These are phyloP conservation scores for Melaleuca alternifolia DNA, from an alignment of 345 rosid species.

Conservation along the genomic window DNA sequence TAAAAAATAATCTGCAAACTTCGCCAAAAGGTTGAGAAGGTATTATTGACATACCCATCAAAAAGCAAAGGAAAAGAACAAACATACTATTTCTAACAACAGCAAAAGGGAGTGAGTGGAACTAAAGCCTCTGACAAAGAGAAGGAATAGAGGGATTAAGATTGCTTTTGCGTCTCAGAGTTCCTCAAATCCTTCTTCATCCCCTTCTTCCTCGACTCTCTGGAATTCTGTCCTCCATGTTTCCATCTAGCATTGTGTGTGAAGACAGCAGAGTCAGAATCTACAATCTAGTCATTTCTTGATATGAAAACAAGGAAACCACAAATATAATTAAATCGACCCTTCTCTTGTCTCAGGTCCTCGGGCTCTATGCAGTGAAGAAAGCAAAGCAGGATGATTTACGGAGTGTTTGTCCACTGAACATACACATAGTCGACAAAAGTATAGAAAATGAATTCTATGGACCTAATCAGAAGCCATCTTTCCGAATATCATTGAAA, in stretches of 20 bases:
- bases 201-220: conserved; percentile 81
- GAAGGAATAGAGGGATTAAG: neutral
- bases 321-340: neutral
- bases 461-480: neutral
- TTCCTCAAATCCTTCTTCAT: conserved; percentile 92
- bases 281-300: neutral
- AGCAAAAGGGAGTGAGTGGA: neutral
- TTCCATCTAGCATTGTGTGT: conserved; percentile 39
- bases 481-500: neutral
- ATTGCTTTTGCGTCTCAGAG: conserved; percentile 9
- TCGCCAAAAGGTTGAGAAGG: neutral
- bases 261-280: neutral
- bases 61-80: neutral
- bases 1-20: neutral
- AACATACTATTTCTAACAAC: neutral
- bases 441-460: neutral
- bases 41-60: neutral
- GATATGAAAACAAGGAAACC: neutral
- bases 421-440: neutral
- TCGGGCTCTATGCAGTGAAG: neutral
- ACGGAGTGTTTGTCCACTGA: neutral
- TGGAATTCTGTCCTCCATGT: conserved; percentile 66
- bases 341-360: neutral
- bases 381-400: neutral
- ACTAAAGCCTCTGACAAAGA: neutral